These are phyloP conservation scores for Filobasidium wieringae DNA, from an alignment of 768 basidiomycete species.

Conservation along the genomic window DNA sequence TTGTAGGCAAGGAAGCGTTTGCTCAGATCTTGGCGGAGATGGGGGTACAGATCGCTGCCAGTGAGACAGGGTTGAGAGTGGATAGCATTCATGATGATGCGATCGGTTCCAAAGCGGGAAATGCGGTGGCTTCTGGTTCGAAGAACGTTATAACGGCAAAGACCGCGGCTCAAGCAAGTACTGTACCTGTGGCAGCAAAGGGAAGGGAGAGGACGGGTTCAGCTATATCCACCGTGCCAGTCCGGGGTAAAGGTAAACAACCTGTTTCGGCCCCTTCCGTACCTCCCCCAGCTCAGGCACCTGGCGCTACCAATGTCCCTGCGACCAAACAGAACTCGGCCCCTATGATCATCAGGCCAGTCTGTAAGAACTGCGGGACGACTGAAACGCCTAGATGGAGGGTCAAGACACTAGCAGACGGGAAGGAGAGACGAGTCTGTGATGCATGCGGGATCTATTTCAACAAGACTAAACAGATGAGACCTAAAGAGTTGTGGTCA, in stretches of 20 bases:
- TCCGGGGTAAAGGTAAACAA: too few relatives aligned
- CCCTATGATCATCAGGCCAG: neutral
- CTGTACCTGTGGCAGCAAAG: conserved; percentile 2
- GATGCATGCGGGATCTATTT: conserved; percentile 16
- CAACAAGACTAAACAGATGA: conserved; percentile 15
- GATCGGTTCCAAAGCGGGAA: neutral
- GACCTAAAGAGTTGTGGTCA: conserved; percentile 13
- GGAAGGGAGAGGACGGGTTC: conserved; percentile 16
- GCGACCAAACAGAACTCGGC: neutral
- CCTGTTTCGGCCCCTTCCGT: too few relatives aligned
- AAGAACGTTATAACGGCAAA: neutral
- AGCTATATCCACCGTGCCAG: too few relatives aligned
- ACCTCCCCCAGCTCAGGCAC: neutral
- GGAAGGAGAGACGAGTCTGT: conserved; percentile 13
- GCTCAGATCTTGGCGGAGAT: conserved; percentile 10
- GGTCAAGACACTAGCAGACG: conserved; percentile 9
- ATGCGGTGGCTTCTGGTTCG: neutral
- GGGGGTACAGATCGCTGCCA: conserved; percentile 3
- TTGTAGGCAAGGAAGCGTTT: conserved; percentile 17
- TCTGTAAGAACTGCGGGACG: conserved; percentile 15
- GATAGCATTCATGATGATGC: neutral
- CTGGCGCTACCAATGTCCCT: neutral
- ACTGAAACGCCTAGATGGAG: conserved; percentile 12
- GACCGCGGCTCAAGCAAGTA: neutral
- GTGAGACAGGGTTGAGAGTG: neutral